These are phyloP conservation scores for Cercospora citrullina DNA, from an alignment of 2,329 filamentous ascomycete genomes.

Conservation along the genomic window DNA sequence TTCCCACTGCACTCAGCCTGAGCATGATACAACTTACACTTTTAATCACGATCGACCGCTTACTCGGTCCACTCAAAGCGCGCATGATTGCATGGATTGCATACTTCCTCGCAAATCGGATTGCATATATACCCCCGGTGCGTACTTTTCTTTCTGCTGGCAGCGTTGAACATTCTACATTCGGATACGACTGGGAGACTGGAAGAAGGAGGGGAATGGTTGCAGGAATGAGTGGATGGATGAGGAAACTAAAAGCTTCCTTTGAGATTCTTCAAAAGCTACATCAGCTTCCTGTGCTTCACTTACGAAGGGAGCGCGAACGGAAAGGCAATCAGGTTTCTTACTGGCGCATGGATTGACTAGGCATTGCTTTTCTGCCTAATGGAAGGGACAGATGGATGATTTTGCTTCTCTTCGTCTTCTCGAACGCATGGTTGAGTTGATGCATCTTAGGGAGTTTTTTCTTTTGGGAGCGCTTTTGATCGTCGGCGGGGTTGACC, in stretches of 20 bases:
- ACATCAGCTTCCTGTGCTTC: not conserved
- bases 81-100: not conserved
- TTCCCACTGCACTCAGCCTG: conserved; percentile 2
- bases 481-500: not conserved
- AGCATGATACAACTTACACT: not conserved
- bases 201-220: not conserved
- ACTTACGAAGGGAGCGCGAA: not conserved
- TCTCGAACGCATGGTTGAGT: not conserved
- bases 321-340: not conserved
- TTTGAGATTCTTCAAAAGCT: not conserved
- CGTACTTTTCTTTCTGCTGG: not conserved
- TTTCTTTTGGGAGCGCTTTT: not conserved
- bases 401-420: not conserved
- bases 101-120: not conserved
- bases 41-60: not conserved
- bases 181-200: not conserved
- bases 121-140: not conserved
- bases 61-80: not conserved
- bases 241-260: not conserved
- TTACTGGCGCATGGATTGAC: not conserved
- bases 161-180: not conserved
- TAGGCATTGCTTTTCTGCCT: not conserved
- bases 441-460: not conserved
- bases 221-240: not conserved
- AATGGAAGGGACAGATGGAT: not conserved